Conservation (phyloP, 139 green algal genomes). For the Micractinium conductrix region DNA sequence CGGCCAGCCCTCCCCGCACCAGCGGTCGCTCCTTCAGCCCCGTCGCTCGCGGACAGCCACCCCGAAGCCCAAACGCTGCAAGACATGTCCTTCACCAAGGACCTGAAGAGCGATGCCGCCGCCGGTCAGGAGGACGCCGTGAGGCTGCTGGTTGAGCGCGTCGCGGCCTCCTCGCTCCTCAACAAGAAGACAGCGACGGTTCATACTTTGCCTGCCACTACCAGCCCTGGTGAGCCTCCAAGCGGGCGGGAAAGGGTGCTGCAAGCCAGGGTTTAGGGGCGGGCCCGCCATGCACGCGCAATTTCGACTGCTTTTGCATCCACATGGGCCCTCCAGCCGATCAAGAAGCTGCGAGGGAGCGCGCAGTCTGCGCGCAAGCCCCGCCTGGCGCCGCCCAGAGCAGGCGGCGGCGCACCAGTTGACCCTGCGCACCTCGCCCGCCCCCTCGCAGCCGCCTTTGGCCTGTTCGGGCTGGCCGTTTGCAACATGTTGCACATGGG, state of each 20-base stretch:
- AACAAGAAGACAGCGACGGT: background rate
- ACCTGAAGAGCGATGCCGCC: background rate
- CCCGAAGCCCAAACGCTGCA: too few relatives aligned
- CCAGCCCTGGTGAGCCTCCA: background rate
- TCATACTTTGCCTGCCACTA: background rate
- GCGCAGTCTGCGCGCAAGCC: background rate
- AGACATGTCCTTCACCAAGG: background rate
- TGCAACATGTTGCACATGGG: background rate
- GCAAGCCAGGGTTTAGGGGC: background rate
- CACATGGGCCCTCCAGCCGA: background rate
- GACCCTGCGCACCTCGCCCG: background rate
- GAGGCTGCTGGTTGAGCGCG: background rate
- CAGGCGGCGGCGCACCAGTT: background rate
- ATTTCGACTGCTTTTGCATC: background rate
- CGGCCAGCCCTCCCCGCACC: too few relatives aligned
- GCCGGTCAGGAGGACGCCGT: background rate
- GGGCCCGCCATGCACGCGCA: background rate
- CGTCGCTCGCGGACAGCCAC: too few relatives aligned
- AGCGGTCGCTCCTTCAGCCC: too few relatives aligned
- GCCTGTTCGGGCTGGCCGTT: background rate
- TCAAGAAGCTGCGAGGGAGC: background rate
- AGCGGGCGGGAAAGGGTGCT: background rate
- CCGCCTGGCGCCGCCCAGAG: too few relatives aligned
- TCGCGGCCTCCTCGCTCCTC: background rate
- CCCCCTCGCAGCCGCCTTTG: slow-evolving; percentile 3